phyloP scores from a whole-genome alignment of 2,329 filamentous ascomycete genomes.

The Aspergillus sergii region DNA sequence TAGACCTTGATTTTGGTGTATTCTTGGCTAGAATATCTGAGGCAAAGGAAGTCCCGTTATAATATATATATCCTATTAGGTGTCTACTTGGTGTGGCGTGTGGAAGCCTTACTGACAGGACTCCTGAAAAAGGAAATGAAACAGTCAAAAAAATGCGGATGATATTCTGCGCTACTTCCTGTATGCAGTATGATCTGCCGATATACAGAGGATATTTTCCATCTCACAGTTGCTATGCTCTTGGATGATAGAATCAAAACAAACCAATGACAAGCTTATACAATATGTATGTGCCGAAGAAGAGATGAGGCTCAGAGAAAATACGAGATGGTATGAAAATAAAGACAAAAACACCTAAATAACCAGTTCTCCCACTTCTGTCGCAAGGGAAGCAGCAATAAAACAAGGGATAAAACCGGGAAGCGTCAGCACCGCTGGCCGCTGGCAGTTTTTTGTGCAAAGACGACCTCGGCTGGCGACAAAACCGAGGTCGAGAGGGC shows the following conservation, averaged over 20 bases:
- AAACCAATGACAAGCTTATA: neutral
- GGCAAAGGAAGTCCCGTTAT: too few relatives aligned
- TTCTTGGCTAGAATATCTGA: too few relatives aligned
- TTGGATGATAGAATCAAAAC: neutral
- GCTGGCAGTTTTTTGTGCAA: constrained; percentile 8
- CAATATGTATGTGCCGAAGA: neutral
- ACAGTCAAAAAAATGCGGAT: neutral
- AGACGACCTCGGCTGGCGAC: neutral
- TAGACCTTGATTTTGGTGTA: too few relatives aligned
- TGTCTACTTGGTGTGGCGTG: too few relatives aligned
- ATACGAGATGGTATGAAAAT: constrained; percentile 6
- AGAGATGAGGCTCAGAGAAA: neutral
- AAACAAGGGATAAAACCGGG: constrained; percentile 11
- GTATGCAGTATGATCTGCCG: neutral
- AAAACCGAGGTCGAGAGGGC: constrained; percentile 17
- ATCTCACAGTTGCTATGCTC: constrained; percentile 4
- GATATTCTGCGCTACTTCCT: constrained; percentile 1
- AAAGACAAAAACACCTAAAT: neutral
- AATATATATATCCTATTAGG: too few relatives aligned
- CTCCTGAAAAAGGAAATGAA: neutral
- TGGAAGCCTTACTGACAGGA: too few relatives aligned
- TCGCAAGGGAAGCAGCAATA: constrained; percentile 4
- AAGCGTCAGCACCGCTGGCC: constrained; percentile 22
- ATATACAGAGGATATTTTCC: neutral
- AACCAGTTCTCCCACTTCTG: neutral